Percentiles rank a stretch among this genome's conserved stretches.
Conservation (phyloP, 2,329 filamentous ascomycete genomes). For the Pseudocercospora cruenta region DNA sequence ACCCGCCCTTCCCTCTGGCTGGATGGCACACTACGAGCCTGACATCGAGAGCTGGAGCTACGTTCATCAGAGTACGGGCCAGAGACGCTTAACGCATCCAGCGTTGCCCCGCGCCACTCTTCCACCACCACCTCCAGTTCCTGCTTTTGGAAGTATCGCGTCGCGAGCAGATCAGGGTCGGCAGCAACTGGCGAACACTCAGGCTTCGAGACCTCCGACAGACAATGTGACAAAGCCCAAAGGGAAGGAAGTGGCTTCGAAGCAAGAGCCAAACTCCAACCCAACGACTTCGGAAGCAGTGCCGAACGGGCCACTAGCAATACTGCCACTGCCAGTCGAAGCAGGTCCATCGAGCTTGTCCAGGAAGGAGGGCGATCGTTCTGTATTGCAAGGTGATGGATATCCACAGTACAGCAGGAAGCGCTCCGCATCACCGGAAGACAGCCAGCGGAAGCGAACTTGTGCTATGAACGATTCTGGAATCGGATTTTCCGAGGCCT, state of each 20-base stretch:
- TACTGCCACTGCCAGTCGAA: too few species aligned
- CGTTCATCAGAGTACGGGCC: not conserved
- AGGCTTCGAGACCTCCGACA: not conserved
- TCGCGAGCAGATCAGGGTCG: not conserved
- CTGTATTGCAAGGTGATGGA: too few species aligned
- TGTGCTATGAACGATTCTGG: too few species aligned
- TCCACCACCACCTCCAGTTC: not conserved
- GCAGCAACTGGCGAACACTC: not conserved
- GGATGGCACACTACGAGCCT: not conserved
- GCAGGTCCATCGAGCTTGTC: too few species aligned
- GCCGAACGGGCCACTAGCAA: too few species aligned
- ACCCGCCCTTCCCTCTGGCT: not conserved
- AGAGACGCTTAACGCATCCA: not conserved
- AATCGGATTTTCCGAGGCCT: not conserved
- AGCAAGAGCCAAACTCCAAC: too few species aligned
- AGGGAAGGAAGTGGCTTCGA: too few species aligned
- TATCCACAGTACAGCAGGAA: too few species aligned
- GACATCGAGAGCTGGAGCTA: not conserved
- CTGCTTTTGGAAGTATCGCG: not conserved
- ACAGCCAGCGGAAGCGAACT: too few species aligned
- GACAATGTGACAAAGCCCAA: too few species aligned
- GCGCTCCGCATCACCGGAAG: not conserved
- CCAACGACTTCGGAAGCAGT: too few species aligned
- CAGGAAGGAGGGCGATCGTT: too few species aligned
- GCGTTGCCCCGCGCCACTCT: not conserved